A percentile compares a stretch with the other conserved stretches of the same genome.
These are phyloP conservation scores for Wickerhamiella sergipiensis DNA, from an alignment of 805 yeast species.

Conservation along the genomic window DNA sequence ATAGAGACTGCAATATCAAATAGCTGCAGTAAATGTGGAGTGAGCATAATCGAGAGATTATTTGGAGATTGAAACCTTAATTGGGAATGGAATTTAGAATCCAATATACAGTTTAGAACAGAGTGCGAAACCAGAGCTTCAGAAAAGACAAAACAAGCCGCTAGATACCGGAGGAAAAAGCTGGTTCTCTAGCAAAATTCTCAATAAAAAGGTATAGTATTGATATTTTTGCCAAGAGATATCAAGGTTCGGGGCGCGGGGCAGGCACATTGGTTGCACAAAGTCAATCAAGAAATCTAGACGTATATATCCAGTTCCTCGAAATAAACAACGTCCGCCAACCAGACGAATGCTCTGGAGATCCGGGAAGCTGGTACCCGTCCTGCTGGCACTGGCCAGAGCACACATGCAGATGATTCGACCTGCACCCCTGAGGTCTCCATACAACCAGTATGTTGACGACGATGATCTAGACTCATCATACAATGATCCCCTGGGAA, in stretches of 20 bases:
- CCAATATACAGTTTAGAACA: no score
- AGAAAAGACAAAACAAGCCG: no score
- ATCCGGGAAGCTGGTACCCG: neutral
- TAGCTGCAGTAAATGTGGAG: neutral
- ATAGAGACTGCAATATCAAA: no score
- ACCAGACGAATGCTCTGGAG: neutral
- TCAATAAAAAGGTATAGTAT: no score
- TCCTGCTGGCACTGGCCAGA: constrained; percentile 10
- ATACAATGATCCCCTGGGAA: constrained; percentile 12
- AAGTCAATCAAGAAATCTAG: neutral
- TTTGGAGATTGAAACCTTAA: neutral
- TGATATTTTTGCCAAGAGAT: no score
- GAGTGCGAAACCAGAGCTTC: no score
- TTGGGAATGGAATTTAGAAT: no score
- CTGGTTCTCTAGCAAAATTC: no score
- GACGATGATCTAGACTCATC: constrained; percentile 10
- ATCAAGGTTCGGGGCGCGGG: neutral
- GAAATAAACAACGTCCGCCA: neutral
- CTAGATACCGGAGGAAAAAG: no score
- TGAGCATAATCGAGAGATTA: neutral
- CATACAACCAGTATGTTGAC: constrained; percentile 9
- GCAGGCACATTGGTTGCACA: neutral
- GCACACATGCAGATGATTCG: constrained; percentile 16
- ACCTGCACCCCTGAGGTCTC: constrained; percentile 17
- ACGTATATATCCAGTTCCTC: neutral